These are phyloP conservation scores for Aspergillus avenaceus DNA, from an alignment of 495 filamentous ascomycete species.

Conservation along the genomic window DNA sequence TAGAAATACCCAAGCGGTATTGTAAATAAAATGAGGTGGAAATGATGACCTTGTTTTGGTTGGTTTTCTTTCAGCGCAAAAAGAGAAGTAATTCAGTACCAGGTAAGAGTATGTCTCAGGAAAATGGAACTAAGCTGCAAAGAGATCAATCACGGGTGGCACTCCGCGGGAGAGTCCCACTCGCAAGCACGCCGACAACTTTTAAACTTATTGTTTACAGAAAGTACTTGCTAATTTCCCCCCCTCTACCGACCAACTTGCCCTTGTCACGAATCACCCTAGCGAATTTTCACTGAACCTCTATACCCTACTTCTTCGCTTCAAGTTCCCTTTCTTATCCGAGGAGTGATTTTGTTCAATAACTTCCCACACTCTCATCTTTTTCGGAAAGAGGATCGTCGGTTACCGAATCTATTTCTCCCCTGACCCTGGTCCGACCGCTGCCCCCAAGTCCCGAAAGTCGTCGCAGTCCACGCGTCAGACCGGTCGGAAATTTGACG, in stretches of 20 bases:
- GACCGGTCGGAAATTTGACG: slow-evolving; percentile 2
- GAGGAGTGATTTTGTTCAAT: not conserved
- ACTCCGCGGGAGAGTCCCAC: slow-evolving; percentile 16
- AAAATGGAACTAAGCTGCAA: slow-evolving; percentile 6
- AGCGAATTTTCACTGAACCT: not conserved
- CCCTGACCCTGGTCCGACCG: slow-evolving; percentile 22
- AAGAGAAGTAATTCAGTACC: not conserved
- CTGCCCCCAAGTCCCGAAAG: slow-evolving; percentile 4
- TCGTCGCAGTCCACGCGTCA: slow-evolving; percentile 16
- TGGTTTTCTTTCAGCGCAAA: not conserved
- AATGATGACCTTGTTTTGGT: not conserved
- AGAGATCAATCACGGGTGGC: slow-evolving; percentile 11
- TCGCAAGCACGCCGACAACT: slow-evolving; percentile 8
- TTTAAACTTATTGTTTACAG: slow-evolving; percentile 10
- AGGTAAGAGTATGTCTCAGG: slow-evolving; percentile 1
- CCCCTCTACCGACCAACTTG: not conserved
- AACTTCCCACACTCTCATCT: not conserved
- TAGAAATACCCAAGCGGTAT: no score
- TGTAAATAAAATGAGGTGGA: slow-evolving; percentile 10
- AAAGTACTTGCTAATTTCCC: not conserved
- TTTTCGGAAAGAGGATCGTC: not conserved
- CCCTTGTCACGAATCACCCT: not conserved
- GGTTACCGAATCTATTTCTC: slow-evolving; percentile 7
- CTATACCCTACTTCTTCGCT: not conserved
- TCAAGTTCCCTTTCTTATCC: not conserved